Base-by-base conservation (phyloP, 345 rosid genomes). In the Hevea brasiliensis region DNA sequence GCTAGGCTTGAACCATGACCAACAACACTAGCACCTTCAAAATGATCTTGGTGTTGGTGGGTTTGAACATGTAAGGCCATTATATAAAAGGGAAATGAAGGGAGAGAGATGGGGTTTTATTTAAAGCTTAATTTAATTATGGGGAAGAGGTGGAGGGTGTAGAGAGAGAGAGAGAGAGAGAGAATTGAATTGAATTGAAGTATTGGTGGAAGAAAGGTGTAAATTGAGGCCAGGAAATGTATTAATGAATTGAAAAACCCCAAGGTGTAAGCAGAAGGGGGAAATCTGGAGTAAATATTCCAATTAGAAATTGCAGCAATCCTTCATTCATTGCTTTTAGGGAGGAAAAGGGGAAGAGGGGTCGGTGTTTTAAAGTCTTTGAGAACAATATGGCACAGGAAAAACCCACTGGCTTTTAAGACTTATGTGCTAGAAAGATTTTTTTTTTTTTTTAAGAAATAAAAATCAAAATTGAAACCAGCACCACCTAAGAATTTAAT, bases 41-140 rank as follows among this genome's bases (percentile, higher is more conserved):
- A 54, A 51, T 37, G 67, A 41, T 7, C 51, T 13, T 67, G 68
- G 37, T 60, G 79, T 18, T 81, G 85, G 76, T 81, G 72, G 68
- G 45, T 72, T 75, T 78, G 82, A 69, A 58, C 72, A 54, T 75
- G 53, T 7, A 72, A 84, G 85, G 85, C 72, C 85, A 81, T 88
- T 85, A 86, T 87, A 88, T 80, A 83, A 70, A 8, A 35, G 59
- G 76, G 72, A 70, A 50, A 4, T 74, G 71, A 71, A 68, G 51
- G 14, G 73, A 68, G 87, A 72, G 72, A 80, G 83, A 79, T 70
- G 88, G 80, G 87, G 54, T 83, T 74, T 81, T 21, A 79, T 82
- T 88, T 84, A 89, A 92, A 86, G 88, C 87, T 82, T 85, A 83
- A 82, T 80, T 87, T 71, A 92, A 92, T 89, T 84, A 81, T 65